phyloP scores from a whole-genome alignment of 805 yeast species.

The Torulaspora microellipsoides region DNA sequence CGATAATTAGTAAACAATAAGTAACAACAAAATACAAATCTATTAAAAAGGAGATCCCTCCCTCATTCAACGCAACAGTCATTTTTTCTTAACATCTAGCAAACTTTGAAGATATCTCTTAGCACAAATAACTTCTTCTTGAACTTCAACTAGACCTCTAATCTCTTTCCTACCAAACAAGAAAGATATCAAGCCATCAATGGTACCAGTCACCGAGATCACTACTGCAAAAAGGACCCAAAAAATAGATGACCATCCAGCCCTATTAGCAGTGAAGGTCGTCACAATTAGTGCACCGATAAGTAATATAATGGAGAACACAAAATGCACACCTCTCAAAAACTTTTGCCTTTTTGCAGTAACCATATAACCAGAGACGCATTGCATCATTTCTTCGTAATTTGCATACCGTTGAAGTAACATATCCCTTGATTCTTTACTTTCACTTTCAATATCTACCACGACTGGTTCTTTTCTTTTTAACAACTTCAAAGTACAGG shows the following conservation, averaged over 20 bases:
- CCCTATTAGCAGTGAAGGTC: conserved; percentile 52
- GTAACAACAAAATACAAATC: neutral
- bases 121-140: conserved; percentile 54
- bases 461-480: conserved; percentile 12
- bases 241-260: conserved; percentile 62
- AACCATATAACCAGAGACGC: conserved; percentile 46
- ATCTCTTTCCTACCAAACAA: conserved; percentile 77
- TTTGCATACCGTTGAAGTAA: conserved; percentile 18
- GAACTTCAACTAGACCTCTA: conserved; percentile 73
- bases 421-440: conserved; percentile 10
- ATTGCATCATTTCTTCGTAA: conserved; percentile 47
- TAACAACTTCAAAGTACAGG: conserved; percentile 39
- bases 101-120: conserved; percentile 9
- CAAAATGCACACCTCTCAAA: conserved; percentile 66
- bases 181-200: conserved; percentile 73
- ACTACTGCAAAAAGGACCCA: conserved; percentile 53
- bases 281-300: conserved; percentile 53
- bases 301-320: conserved; percentile 46
- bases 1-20: no score
- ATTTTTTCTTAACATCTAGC: conserved; percentile 9
- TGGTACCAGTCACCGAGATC: conserved; percentile 59
- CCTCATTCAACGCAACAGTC: no score
- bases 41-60: neutral
- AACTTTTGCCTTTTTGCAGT: conserved; percentile 55
- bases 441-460: conserved; percentile 1